phyloP scores from a whole-genome alignment of 1,284 basidiomycete genomes.

The Heliocybe sulcata region DNA sequence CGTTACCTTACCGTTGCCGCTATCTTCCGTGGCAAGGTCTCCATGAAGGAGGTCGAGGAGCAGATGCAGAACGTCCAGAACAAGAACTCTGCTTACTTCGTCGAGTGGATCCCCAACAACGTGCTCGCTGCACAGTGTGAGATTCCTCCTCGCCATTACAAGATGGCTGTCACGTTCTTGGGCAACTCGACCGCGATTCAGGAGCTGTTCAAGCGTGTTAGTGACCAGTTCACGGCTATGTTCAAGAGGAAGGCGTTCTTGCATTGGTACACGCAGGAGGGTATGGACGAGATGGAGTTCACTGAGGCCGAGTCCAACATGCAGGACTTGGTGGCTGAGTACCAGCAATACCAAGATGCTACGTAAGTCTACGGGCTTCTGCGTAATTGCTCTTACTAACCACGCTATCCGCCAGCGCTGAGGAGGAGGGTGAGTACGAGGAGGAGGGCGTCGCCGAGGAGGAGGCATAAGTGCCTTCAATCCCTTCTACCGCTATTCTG shows the following conservation, averaged over 20 bases:
- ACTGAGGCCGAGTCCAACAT: constrained; percentile 97
- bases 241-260: constrained; percentile 99
- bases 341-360: constrained; percentile 96
- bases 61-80: constrained; percentile 96
- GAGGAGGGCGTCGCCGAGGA: constrained; percentile 51
- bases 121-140: constrained; percentile 95
- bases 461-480: constrained; percentile 35
- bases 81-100: constrained; percentile 97
- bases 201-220: constrained; percentile 96
- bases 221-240: constrained; percentile 97
- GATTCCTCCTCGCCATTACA: constrained; percentile 87
- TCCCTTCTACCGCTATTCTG: not conserved
- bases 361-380: constrained; percentile 45
- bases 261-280: constrained; percentile 98
- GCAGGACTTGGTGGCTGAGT: constrained; percentile 91
- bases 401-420: constrained; percentile 36
- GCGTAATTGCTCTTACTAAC: not conserved
- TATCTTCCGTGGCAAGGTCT: constrained; percentile 97
- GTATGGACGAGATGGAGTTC: constrained; percentile 99
- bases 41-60: constrained; percentile 99
- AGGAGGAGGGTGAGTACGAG: constrained; percentile 81
- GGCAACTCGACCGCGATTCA: constrained; percentile 98
- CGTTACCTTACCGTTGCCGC: constrained; percentile 94
- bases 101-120: constrained; percentile 99
- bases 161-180: constrained; percentile 96